Percentiles rank a stretch among this genome's conserved stretches.
These are phyloP conservation scores for Teratosphaeria nubilosa DNA, from an alignment of 2,329 filamentous ascomycete genomes.

Conservation along the genomic window DNA sequence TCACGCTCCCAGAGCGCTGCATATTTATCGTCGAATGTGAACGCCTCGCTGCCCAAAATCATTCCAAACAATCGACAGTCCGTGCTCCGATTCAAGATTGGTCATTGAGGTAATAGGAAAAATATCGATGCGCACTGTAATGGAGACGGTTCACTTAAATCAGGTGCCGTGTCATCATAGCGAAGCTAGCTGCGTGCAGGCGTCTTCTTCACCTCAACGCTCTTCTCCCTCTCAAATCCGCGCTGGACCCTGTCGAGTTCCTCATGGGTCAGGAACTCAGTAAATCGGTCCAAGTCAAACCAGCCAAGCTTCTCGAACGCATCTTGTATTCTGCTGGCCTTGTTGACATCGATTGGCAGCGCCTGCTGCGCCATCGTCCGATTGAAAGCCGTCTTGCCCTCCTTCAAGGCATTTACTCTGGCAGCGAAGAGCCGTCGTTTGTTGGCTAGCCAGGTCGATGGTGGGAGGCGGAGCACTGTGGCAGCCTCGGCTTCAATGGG, in stretches of 20 bases:
- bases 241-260: not conserved
- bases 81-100: not conserved
- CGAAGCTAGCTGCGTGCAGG: not conserved
- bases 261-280: conserved; percentile 1
- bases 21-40: not conserved
- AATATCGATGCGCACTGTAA: too few relatives aligned
- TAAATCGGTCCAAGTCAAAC: conserved; percentile 18
- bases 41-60: not conserved
- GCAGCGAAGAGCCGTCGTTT: conserved; percentile 85
- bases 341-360: conserved; percentile 98
- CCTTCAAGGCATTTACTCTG: conserved; percentile 55
- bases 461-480: conserved; percentile 69
- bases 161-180: not conserved
- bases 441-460: conserved; percentile 80
- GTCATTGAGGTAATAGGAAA: too few relatives aligned
- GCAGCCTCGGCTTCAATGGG: conserved; percentile 69
- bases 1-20: not conserved
- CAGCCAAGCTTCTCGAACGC: conserved; percentile 58
- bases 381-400: conserved; percentile 67
- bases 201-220: not conserved
- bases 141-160: too few relatives aligned
- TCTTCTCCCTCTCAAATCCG: not conserved
- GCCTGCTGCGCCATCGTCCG: conserved; percentile 94
- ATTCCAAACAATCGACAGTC: not conserved
- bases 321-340: conserved; percentile 84